These are phyloP conservation scores for Leucogyrophana mollusca DNA, from an alignment of 768 basidiomycete genomes.

Conservation along the genomic window DNA sequence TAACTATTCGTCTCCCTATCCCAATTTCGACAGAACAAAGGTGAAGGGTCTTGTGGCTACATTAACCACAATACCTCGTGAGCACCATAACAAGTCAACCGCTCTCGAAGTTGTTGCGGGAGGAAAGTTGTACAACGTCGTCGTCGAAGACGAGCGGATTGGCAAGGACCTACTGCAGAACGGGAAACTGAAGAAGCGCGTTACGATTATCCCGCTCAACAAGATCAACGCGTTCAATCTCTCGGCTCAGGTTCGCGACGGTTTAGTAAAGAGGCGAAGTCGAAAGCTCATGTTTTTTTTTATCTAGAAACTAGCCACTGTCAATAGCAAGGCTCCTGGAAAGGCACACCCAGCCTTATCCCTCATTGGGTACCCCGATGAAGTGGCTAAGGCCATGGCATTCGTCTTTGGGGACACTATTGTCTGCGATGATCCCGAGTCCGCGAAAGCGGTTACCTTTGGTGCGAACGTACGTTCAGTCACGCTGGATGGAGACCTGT, in stretches of 20 bases:
- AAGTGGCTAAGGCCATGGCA: conserved; percentile 85
- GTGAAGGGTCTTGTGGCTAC: conserved; percentile 92
- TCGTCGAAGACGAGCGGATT: conserved; percentile 87
- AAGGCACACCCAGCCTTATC: conserved; percentile 88
- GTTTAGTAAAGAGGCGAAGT: neutral
- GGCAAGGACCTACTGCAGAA: conserved; percentile 83
- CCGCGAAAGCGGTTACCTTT: conserved; percentile 90
- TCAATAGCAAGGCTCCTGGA: conserved; percentile 68
- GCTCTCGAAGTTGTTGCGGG: conserved; percentile 94
- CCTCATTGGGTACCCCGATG: conserved; percentile 77
- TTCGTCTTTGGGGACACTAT: conserved; percentile 94
- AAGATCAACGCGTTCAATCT: conserved; percentile 74
- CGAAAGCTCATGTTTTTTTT: neutral
- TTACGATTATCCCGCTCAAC: conserved; percentile 92
- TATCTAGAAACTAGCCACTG: conserved; percentile 71
- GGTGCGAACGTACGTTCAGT: conserved; percentile 71
- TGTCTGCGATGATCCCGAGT: conserved; percentile 84
- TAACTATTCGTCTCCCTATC: conserved; percentile 72
- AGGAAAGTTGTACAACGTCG: conserved; percentile 86
- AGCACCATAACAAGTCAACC: conserved; percentile 76
- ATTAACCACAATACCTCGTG: conserved; percentile 72
- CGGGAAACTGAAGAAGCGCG: conserved; percentile 77
- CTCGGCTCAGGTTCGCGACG: conserved; percentile 43
- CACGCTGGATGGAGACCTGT: conserved; percentile 92
- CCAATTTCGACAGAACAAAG: conserved; percentile 77